Evolutionary conservation across 345 rosid genomes (phyloP).

Genomic region (Reutealis trisperma): DNA sequence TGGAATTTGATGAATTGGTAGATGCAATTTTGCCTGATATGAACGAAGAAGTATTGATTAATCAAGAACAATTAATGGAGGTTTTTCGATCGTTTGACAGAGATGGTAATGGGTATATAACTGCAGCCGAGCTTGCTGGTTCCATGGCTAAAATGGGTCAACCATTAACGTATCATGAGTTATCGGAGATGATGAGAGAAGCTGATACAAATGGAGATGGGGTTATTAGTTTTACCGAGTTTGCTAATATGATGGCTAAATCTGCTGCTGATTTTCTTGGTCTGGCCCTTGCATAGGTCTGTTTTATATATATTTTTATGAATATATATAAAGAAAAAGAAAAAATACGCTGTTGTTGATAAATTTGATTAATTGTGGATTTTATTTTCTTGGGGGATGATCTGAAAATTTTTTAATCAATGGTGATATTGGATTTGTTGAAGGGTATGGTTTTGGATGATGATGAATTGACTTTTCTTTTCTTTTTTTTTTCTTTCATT

Average conservation of each 20-base stretch:
- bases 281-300: background rate
- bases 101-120: constrained; percentile 69
- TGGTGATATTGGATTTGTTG: background rate
- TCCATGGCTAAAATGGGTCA: constrained; percentile 88
- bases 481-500: background rate
- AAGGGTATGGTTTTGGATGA: no score
- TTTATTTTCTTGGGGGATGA: no score
- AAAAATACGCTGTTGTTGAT: background rate
- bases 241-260: constrained; percentile 72
- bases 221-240: constrained; percentile 78
- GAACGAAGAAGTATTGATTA: constrained; percentile 55
- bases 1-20: constrained; percentile 86
- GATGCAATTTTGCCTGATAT: constrained; percentile 65
- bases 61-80: constrained; percentile 63
- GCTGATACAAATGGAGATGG: constrained; percentile 94
- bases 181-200: constrained; percentile 83
- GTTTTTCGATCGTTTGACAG: constrained; percentile 66
- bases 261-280: constrained; percentile 84
- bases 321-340: no score
- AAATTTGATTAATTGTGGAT: no score
- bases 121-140: constrained; percentile 75
- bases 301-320: background rate
- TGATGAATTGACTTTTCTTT: background rate
- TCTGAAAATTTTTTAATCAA: background rate
- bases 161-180: constrained; percentile 65